Conservation (phyloP, 2,329 filamentous ascomycete species). For the Fusarium verticillioides region DNA sequence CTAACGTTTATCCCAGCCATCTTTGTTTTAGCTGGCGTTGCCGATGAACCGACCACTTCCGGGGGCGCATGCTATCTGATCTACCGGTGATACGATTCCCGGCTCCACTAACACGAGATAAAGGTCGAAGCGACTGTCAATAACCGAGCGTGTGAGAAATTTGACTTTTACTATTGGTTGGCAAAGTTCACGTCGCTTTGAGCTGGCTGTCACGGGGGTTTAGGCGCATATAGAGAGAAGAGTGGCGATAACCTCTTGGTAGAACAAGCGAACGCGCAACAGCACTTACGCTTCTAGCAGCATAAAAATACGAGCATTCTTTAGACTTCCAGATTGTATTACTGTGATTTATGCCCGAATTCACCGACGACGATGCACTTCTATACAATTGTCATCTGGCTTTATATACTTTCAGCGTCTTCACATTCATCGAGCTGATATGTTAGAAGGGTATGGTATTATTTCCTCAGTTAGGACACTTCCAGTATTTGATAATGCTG, state of each 20-base stretch:
- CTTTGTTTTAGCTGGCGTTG: neutral
- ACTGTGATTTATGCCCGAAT: no score
- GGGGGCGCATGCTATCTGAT: neutral
- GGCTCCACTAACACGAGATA: neutral
- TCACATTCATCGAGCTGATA: no score
- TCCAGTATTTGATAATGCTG: no score
- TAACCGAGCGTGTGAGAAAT: neutral
- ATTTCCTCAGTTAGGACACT: accelerated
- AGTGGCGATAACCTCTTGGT: neutral
- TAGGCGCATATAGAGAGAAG: neutral
- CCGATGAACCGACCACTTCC: neutral
- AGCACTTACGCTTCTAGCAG: neutral
- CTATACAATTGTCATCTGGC: no score
- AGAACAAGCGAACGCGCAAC: neutral
- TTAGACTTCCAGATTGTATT: no score
- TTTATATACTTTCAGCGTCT: no score
- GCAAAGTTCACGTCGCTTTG: neutral
- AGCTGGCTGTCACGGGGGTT: neutral
- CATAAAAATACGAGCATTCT: neutral
- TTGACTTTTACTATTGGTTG: neutral
- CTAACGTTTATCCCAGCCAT: neutral
- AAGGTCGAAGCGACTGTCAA: no score
- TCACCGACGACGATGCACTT: no score
- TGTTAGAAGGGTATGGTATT: accelerated
- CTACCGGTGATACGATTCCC: neutral